These are phyloP conservation scores for Pholiota conissans DNA, from an alignment of 768 basidiomycete genomes.

Conservation along the genomic window DNA sequence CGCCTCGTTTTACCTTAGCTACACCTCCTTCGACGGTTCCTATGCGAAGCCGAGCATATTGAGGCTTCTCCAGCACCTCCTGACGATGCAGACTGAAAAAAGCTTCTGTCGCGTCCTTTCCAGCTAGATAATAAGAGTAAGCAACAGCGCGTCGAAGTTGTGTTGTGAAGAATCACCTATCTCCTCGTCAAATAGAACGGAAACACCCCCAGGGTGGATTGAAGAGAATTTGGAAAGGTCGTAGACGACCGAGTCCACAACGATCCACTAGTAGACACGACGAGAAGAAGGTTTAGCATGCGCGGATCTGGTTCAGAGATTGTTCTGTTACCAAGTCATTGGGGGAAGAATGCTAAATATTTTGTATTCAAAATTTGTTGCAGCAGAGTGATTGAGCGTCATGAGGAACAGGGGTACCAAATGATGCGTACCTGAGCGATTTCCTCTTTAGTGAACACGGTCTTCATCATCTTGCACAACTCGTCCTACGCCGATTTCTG, in stretches of 20 bases:
- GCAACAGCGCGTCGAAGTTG: neutral
- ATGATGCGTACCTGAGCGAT: conserved; percentile 8
- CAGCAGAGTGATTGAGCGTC: neutral
- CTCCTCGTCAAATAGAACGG: conserved; percentile 71
- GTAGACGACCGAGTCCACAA: conserved; percentile 70
- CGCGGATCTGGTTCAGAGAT: neutral
- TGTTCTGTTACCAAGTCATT: conserved; percentile 3
- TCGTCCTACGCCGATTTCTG: neutral
- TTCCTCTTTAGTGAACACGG: conserved; percentile 9
- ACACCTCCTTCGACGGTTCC: conserved; percentile 65
- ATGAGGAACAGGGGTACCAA: neutral
- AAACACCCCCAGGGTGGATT: conserved; percentile 81
- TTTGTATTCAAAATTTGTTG: neutral
- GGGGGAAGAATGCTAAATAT: neutral
- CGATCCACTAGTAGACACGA: conserved; percentile 61
- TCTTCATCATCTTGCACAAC: neutral
- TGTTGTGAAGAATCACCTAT: conserved; percentile 59
- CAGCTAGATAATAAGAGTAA: conserved; percentile 46
- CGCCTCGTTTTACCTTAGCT: conserved; percentile 47
- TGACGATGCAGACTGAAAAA: conserved; percentile 90
- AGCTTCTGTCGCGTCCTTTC: conserved; percentile 82
- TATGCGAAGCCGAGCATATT: conserved; percentile 72
- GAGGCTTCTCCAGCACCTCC: conserved; percentile 77
- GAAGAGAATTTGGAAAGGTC: conserved; percentile 78
- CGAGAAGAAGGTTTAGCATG: neutral